phyloP scores from a whole-genome alignment of 257 asterid genomes.

The Cinchona pubescens region DNA sequence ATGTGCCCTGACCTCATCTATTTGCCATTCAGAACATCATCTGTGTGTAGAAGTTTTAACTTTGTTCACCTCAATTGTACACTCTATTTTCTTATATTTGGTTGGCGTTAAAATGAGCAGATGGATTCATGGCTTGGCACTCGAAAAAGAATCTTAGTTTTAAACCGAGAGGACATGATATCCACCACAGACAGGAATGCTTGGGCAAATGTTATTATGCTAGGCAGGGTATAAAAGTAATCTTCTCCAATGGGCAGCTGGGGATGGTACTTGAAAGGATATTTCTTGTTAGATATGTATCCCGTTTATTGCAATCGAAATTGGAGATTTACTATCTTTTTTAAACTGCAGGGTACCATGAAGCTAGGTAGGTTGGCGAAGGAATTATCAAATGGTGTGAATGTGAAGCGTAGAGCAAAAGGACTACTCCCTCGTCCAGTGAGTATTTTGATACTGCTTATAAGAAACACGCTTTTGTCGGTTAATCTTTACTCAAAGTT shows the following conservation, averaged over 20 bases:
- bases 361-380: conserved; percentile 78
- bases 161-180: conserved; percentile 95
- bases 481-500: too few species aligned
- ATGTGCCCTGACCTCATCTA: neutral
- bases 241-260: conserved; percentile 76
- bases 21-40: neutral
- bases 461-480: neutral
- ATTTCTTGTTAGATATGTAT: neutral
- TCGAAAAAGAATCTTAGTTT: conserved; percentile 80
- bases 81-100: neutral
- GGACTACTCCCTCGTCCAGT: conserved; percentile 97
- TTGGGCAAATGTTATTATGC: conserved; percentile 94
- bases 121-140: conserved; percentile 95
- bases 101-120: conserved; percentile 30
- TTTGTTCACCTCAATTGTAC: neutral
- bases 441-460: conserved; percentile 35
- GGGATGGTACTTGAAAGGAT: conserved; percentile 55
- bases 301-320: neutral
- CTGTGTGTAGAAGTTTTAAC: neutral
- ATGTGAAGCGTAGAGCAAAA: conserved; percentile 75
- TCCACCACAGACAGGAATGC: conserved; percentile 86
- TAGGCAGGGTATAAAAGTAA: conserved; percentile 74
- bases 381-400: conserved; percentile 72
- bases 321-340: conserved; percentile 16
- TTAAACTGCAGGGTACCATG: conserved; percentile 65